phyloP scores from a whole-genome alignment of 1,284 basidiomycete species.

The Tilletiopsis washingtonensis region DNA sequence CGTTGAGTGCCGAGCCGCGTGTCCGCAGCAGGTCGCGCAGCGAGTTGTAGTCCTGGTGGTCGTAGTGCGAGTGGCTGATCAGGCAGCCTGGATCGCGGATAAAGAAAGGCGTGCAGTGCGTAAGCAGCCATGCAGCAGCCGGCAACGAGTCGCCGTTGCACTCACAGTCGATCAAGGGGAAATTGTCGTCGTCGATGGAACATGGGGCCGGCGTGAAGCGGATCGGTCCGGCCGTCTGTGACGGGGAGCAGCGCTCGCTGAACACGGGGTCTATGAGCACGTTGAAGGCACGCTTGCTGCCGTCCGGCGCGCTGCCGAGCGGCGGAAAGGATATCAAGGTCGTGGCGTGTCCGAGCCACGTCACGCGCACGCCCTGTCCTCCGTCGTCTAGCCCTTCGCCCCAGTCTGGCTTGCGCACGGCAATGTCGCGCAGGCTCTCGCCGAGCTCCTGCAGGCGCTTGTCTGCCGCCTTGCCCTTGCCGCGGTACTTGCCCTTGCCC shows the following conservation, averaged over 20 bases:
- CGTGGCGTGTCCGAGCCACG: constrained; percentile 14
- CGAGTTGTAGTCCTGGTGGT: constrained; percentile 36
- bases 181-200: constrained; percentile 13
- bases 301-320: background rate
- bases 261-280: constrained; percentile 46
- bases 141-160: too few species aligned
- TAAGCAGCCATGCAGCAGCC: too few species aligned
- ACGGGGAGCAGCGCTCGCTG: constrained; percentile 39
- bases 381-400: background rate
- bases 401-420: constrained; percentile 1
- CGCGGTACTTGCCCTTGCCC: background rate
- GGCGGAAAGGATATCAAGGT: constrained; percentile 8
- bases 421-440: background rate
- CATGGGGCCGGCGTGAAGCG: constrained; percentile 34
- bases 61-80: constrained; percentile 45
- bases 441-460: background rate
- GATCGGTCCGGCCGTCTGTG: constrained; percentile 28
- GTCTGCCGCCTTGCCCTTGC: constrained; percentile 12
- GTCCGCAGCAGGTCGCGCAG: constrained; percentile 19
- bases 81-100: too few species aligned
- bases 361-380: background rate
- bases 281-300: constrained; percentile 12
- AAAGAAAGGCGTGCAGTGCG: too few species aligned
- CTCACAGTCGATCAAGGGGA: constrained; percentile 40
- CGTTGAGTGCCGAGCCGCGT: constrained; percentile 14